phyloP scores from a whole-genome alignment of 805 yeast genomes.

The Yamadazyma olivae region DNA sequence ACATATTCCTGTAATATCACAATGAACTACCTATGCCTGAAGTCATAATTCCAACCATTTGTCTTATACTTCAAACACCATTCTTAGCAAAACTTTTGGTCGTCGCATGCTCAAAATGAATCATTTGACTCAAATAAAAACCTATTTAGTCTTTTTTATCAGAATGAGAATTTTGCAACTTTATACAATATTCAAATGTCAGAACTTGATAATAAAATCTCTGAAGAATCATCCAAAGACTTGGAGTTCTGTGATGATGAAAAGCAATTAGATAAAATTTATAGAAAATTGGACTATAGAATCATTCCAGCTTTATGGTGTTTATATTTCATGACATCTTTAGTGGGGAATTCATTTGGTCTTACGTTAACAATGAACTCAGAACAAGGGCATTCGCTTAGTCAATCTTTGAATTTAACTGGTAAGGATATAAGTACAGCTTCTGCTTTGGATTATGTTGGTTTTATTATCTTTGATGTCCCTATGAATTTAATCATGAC shows the following conservation, averaged over 20 bases:
- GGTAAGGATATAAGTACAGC: conserved; percentile 67
- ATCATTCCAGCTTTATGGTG: conserved; percentile 84
- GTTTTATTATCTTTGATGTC: conserved; percentile 77
- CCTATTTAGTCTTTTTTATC: too few species aligned
- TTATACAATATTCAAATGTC: too few species aligned
- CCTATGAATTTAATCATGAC: conserved; percentile 89
- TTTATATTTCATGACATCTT: conserved; percentile 73
- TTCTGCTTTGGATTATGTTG: conserved; percentile 78
- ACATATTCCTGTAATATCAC: too few species aligned
- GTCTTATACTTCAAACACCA: too few species aligned
- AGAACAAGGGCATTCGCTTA: conserved; percentile 57
- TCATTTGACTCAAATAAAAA: too few species aligned
- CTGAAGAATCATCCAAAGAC: not conserved
- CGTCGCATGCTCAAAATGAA: too few species aligned
- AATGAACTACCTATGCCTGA: too few species aligned
- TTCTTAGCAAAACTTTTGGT: too few species aligned
- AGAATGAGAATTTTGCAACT: too few species aligned
- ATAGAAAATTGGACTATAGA: conserved; percentile 62
- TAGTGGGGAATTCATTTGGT: conserved; percentile 79
- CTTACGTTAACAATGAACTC: conserved; percentile 76
- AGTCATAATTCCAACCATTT: too few species aligned
- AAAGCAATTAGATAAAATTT: conserved; percentile 48
- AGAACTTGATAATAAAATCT: too few species aligned
- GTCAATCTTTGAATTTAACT: conserved; percentile 47
- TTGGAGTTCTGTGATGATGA: not conserved